Percentiles rank a stretch among this genome's conserved stretches.
phyloP scores from a whole-genome alignment of 257 asterid genomes.

The Solanum chaucha region DNA sequence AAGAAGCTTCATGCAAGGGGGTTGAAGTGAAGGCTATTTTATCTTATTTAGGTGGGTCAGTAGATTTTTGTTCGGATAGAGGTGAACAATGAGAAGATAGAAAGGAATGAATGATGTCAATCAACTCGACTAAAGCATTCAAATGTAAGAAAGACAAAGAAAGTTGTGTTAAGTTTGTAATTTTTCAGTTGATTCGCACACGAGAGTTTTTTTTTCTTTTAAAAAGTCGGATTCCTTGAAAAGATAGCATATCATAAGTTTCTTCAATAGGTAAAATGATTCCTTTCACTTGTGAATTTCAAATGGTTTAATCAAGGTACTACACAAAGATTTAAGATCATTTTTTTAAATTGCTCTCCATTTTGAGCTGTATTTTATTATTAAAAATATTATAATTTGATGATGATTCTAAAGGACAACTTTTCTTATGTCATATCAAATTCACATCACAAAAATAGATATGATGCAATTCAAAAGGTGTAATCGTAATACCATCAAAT shows the following conservation, averaged over 20 bases:
- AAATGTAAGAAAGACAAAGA: background rate
- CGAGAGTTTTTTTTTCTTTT: rapidly evolving
- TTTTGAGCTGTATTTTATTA: background rate
- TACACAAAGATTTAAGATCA: background rate
- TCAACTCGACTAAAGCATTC: background rate
- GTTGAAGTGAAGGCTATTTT: rapidly evolving
- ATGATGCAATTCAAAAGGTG: background rate
- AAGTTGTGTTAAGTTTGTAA: background rate
- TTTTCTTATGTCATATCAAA: background rate
- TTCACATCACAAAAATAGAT: background rate
- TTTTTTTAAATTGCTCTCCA: background rate
- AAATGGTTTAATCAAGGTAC: background rate
- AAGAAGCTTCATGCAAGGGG: background rate
- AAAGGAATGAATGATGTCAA: background rate
- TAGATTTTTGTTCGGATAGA: rapidly evolving
- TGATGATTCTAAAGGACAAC: rapidly evolving
- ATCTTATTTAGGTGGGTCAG: background rate
- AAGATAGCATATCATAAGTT: background rate
- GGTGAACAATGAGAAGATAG: background rate
- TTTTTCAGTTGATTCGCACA: rapidly evolving
- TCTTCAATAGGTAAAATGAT: too few relatives aligned
- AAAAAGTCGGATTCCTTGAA: too few relatives aligned
- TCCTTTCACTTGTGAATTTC: background rate
- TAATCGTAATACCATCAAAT: rapidly evolving
- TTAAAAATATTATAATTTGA: background rate